Conservation (phyloP, 1,284 basidiomycete genomes). For the Anthracocystis walkeri region DNA sequence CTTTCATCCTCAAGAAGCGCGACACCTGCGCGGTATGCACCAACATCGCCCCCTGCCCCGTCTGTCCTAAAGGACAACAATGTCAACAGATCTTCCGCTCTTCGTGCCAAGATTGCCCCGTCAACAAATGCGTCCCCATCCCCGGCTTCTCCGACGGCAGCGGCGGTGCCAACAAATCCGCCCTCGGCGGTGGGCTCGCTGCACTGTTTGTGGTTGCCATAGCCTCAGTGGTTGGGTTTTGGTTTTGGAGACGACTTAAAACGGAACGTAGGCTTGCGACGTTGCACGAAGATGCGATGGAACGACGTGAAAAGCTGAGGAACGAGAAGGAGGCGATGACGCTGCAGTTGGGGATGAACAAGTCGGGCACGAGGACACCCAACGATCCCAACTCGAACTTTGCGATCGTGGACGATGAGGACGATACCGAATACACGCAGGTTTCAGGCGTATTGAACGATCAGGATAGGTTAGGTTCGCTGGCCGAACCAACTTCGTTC, state of each 20-base stretch:
- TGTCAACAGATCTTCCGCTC: slow-evolving; percentile 52
- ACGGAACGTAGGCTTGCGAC: slow-evolving; percentile 34
- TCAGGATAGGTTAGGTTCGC: slow-evolving; percentile 33
- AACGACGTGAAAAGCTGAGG: slow-evolving; percentile 37
- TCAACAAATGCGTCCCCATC: slow-evolving; percentile 49
- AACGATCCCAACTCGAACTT: slow-evolving; percentile 18
- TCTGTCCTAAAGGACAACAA: slow-evolving; percentile 39
- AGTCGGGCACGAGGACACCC: not conserved
- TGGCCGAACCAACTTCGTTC: slow-evolving; percentile 43
- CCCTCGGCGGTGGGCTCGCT: slow-evolving; percentile 49
- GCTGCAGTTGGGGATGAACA: slow-evolving; percentile 30
- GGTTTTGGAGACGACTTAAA: slow-evolving; percentile 39
- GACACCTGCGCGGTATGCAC: slow-evolving; percentile 45
- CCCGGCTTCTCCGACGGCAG: slow-evolving; percentile 11
- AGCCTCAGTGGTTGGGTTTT: slow-evolving; percentile 25
- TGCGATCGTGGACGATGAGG: slow-evolving; percentile 34
- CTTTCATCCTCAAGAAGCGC: slow-evolving; percentile 44
- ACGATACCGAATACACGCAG: slow-evolving; percentile 55
- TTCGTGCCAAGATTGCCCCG: slow-evolving; percentile 51
- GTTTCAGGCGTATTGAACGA: slow-evolving; percentile 38
- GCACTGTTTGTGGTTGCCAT: slow-evolving; percentile 37
- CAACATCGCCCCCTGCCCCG: slow-evolving; percentile 48
- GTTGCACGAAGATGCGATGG: slow-evolving; percentile 33
- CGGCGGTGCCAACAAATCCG: slow-evolving; percentile 29
- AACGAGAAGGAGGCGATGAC: slow-evolving; percentile 46